phyloP scores from a whole-genome alignment of 352 stramenopile genomes.

The Lagenidium sp. region DNA sequence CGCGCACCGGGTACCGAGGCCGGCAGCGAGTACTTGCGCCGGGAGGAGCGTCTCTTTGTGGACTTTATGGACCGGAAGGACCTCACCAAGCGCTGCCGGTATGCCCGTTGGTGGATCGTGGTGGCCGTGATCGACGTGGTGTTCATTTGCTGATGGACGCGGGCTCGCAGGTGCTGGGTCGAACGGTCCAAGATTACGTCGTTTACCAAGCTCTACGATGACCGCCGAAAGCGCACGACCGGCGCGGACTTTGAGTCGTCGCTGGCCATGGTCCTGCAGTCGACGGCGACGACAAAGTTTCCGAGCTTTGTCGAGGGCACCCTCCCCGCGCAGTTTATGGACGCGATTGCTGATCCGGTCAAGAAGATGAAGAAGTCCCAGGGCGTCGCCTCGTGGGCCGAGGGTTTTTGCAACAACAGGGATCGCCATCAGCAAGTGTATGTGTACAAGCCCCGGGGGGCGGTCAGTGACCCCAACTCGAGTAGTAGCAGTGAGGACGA shows the following conservation, averaged over 20 bases:
- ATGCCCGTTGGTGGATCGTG: not conserved
- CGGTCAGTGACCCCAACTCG: no score
- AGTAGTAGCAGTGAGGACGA: no score
- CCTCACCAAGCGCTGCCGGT: conserved; percentile 14
- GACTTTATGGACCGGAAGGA: conserved; percentile 42
- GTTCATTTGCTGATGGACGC: not conserved
- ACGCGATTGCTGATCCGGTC: conserved; percentile 17
- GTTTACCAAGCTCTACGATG: conserved; percentile 31
- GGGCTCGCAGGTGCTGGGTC: conserved; percentile 33
- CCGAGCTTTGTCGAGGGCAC: conserved; percentile 37
- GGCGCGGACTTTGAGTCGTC: conserved; percentile 32
- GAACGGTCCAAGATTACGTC: conserved; percentile 21
- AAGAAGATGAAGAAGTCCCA: conserved; percentile 27
- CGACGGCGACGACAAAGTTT: conserved; percentile 34
- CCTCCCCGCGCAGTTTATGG: conserved; percentile 25
- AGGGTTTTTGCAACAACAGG: conserved; percentile 31
- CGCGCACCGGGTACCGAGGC: conserved; percentile 33
- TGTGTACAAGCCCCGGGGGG: conserved; percentile 13
- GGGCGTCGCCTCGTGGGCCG: conserved; percentile 31
- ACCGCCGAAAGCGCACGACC: conserved; percentile 19
- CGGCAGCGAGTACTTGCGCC: conserved; percentile 25
- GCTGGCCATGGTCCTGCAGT: conserved; percentile 23
- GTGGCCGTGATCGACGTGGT: not conserved
- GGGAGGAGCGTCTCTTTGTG: conserved; percentile 32
- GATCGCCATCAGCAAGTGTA: conserved; percentile 25